phyloP scores from a whole-genome alignment of 305 asterid genomes.

The Rubia tinctorum region DNA sequence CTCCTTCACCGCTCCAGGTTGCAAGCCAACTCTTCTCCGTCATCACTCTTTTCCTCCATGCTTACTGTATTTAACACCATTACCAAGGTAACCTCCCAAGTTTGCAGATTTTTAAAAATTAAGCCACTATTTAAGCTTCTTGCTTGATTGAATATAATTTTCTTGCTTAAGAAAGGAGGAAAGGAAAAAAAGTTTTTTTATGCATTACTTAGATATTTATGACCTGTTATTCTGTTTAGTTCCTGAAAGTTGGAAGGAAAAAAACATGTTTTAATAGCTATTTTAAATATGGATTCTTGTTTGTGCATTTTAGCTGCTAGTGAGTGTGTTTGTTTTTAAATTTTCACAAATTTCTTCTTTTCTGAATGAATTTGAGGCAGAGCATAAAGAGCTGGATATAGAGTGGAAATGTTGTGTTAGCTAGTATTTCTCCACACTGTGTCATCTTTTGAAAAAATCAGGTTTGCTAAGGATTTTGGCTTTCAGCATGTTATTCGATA shows the following conservation, averaged over 20 bases:
- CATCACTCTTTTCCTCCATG: slow-evolving; percentile 50
- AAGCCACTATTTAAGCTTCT: neutral
- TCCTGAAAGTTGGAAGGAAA: neutral
- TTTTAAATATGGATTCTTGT: neutral
- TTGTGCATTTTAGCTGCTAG: neutral
- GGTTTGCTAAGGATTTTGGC: slow-evolving; percentile 29
- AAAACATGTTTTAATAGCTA: neutral
- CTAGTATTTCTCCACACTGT: slow-evolving; percentile 62
- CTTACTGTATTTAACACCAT: slow-evolving; percentile 48
- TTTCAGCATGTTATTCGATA: neutral
- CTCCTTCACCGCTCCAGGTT: too few species aligned
- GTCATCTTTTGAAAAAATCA: slow-evolving; percentile 59
- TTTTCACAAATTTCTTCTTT: neutral
- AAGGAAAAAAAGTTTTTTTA: neutral
- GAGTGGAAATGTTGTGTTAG: too few species aligned
- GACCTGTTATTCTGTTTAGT: neutral
- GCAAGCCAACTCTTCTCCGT: slow-evolving; percentile 37
- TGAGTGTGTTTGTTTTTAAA: neutral
- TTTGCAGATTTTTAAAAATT: neutral
- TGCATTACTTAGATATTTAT: neutral
- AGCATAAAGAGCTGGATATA: too few species aligned
- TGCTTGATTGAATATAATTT: too few species aligned
- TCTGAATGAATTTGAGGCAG: too few species aligned
- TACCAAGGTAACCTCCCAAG: slow-evolving; percentile 45
- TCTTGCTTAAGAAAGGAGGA: too few species aligned